These are phyloP conservation scores for Suhomyces kunorum DNA, from an alignment of 1,139 yeast genomes.

Conservation along the genomic window DNA sequence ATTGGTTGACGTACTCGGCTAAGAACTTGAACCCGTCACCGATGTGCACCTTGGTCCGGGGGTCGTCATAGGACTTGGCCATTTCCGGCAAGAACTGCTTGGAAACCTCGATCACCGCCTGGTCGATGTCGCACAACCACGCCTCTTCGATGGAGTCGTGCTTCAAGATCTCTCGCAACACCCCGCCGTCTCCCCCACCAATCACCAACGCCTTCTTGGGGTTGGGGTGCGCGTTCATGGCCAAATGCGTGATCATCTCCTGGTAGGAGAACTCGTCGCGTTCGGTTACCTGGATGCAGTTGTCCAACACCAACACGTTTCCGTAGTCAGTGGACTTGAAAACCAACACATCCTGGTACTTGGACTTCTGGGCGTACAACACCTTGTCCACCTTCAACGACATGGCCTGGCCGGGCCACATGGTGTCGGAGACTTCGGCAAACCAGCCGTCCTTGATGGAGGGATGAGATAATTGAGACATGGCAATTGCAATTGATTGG, in stretches of 20 bases:
- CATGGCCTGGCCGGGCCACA: slow-evolving; percentile 98
- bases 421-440: slow-evolving; percentile 79
- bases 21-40: slow-evolving; percentile 93
- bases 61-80: slow-evolving; percentile 77
- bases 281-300: slow-evolving; percentile 90
- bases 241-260: slow-evolving; percentile 92
- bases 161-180: slow-evolving; percentile 86
- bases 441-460: slow-evolving; percentile 86
- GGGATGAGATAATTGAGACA: slow-evolving; percentile 61
- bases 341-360: slow-evolving; percentile 78
- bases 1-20: slow-evolving; percentile 66
- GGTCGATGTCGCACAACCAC: slow-evolving; percentile 89
- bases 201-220: slow-evolving; percentile 88
- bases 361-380: slow-evolving; percentile 75
- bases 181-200: slow-evolving; percentile 99
- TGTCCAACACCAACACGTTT: slow-evolving; percentile 86
- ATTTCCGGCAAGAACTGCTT: slow-evolving; percentile 83
- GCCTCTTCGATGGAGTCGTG: slow-evolving; percentile 83
- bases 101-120: slow-evolving; percentile 79
- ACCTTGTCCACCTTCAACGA: slow-evolving; percentile 78
- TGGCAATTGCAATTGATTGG: not conserved
- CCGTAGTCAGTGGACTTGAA: slow-evolving; percentile 88
- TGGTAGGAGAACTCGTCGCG: slow-evolving; percentile 94
- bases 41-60: slow-evolving; percentile 78
- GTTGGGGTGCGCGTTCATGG: slow-evolving; percentile 84